A percentile compares a stretch with the other conserved stretches of the same genome.
phyloP scores from a whole-genome alignment of 148 eudicot species.

The Camellia sinensis region DNA sequence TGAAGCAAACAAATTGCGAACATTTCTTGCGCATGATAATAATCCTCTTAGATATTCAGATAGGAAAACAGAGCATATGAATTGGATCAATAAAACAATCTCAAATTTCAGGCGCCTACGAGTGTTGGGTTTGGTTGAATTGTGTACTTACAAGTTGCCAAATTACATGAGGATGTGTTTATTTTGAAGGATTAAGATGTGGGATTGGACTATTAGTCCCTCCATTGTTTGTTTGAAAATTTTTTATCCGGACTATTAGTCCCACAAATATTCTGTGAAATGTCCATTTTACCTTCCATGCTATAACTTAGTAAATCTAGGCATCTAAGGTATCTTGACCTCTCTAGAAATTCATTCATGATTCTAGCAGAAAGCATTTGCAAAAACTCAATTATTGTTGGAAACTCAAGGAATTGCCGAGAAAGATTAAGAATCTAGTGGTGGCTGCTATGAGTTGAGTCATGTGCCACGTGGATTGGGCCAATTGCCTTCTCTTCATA shows the following conservation, averaged over 20 bases:
- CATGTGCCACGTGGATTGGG: not conserved
- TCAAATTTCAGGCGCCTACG: not conserved
- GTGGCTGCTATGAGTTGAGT: not conserved
- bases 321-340: not conserved
- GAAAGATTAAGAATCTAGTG: constrained; percentile 10
- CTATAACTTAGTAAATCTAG: too few species aligned
- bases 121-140: not conserved
- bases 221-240: too few species aligned
- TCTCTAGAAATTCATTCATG: not conserved
- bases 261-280: too few species aligned
- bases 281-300: too few species aligned
- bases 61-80: not conserved
- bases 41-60: not conserved
- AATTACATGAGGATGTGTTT: not conserved
- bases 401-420: constrained; percentile 9
- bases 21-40: not conserved
- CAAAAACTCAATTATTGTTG: not conserved
- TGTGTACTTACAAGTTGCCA: too few species aligned
- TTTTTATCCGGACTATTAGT: too few species aligned
- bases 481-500: not conserved
- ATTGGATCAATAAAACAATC: not conserved
- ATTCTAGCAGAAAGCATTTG: not conserved
- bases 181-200: too few species aligned
- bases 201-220: too few species aligned
- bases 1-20: constrained; percentile 7